Evolutionary conservation across 2,329 filamentous ascomycete species (phyloP).

Genomic region (Fulvia fulva): DNA sequence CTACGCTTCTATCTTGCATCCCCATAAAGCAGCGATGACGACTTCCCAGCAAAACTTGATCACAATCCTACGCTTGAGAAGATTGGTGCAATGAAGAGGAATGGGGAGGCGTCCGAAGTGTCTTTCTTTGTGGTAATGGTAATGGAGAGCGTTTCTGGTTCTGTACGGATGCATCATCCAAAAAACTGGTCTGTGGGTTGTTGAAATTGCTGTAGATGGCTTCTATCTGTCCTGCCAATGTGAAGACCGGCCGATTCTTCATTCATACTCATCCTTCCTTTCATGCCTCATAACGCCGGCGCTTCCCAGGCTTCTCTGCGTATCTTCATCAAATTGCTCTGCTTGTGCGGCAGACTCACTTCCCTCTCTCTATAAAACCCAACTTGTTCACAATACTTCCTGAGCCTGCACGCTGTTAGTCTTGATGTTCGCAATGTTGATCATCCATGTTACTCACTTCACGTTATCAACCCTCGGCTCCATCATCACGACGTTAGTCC

Average conservation of each 20-base stretch:
- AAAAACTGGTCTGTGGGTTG: no score
- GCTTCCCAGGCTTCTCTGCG: slow-evolving; percentile 75
- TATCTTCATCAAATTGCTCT: slow-evolving; percentile 79
- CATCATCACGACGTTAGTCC: slow-evolving; percentile 78
- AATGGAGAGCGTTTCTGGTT: no score
- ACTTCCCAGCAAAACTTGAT: no score
- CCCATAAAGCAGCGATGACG: no score
- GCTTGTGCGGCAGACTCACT: slow-evolving; percentile 85
- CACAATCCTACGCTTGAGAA: no score
- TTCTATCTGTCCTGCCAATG: no score
- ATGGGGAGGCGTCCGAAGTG: no score
- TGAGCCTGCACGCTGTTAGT: slow-evolving; percentile 51
- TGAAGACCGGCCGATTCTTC: no score
- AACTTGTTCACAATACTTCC: slow-evolving; percentile 63
- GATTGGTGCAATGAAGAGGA: no score
- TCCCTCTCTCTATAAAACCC: slow-evolving; percentile 88
- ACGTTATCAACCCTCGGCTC: slow-evolving; percentile 90
- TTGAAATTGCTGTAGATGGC: neutral
- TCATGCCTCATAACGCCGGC: slow-evolving; percentile 42
- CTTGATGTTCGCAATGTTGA: neutral
- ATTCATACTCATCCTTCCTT: neutral
- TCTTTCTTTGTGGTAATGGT: no score
- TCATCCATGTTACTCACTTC: slow-evolving; percentile 54
- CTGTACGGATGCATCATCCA: no score
- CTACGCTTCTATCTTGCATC: no score